Percentiles rank a stretch among this genome's conserved stretches.
These are phyloP conservation scores for Pneumocystis wakefieldiae DNA, from an alignment of 1,139 yeast species.

Conservation along the genomic window DNA sequence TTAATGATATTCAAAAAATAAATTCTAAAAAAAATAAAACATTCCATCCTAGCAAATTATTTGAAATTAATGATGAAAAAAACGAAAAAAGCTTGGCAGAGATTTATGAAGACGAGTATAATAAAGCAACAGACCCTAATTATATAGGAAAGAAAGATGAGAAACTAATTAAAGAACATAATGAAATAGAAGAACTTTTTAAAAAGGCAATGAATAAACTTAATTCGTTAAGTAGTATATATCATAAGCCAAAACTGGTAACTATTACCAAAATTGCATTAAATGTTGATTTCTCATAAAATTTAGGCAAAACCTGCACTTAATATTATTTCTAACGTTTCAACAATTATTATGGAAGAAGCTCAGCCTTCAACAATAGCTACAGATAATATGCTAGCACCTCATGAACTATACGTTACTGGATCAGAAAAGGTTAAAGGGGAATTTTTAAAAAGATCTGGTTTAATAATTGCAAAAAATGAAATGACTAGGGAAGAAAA, in stretches of 20 bases:
- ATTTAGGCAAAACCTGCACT: slow-evolving; percentile 25
- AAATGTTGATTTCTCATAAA: background rate
- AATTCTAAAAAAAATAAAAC: slow-evolving; percentile 36
- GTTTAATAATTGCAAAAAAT: slow-evolving; percentile 66
- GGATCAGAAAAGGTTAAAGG: slow-evolving; percentile 28
- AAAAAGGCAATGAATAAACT: slow-evolving; percentile 51
- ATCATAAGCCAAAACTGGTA: slow-evolving; percentile 82
- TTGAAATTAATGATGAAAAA: slow-evolving; percentile 70
- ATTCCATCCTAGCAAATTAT: slow-evolving; percentile 31
- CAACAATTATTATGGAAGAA: slow-evolving; percentile 84
- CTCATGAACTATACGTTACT: slow-evolving; percentile 79
- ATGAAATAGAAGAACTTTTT: slow-evolving; percentile 58
- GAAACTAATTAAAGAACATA: slow-evolving; percentile 58
- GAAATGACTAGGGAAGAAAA: slow-evolving; percentile 80
- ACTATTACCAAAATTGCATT: slow-evolving; percentile 34
- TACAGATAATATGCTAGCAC: slow-evolving; percentile 67
- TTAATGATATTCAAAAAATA: slow-evolving; percentile 73
- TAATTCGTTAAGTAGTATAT: slow-evolving; percentile 83
- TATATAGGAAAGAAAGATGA: slow-evolving; percentile 29
- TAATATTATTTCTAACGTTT: slow-evolving; percentile 65
- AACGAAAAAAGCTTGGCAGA: slow-evolving; percentile 83
- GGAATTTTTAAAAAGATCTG: slow-evolving; percentile 65
- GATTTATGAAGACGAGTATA: slow-evolving; percentile 70
- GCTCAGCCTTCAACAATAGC: slow-evolving; percentile 84
- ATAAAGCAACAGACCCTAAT: slow-evolving; percentile 32